phyloP scores from a whole-genome alignment of 352 stramenopile genomes.

The Blastocystis sp. region DNA sequence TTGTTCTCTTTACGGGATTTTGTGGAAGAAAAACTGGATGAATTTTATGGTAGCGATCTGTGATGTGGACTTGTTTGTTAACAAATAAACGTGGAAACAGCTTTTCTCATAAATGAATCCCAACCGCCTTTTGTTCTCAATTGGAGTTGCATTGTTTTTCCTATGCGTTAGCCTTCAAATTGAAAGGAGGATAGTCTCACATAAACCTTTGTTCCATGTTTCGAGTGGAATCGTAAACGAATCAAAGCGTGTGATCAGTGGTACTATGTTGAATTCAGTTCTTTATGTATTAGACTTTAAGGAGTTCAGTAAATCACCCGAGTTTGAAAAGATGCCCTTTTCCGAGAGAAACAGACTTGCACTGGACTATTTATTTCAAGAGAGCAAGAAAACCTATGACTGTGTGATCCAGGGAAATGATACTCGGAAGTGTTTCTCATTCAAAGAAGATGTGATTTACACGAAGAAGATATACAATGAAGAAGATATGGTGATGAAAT shows the following conservation, averaged over 20 bases:
- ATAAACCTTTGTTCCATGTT: not conserved
- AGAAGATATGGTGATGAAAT: slow-evolving; percentile 57
- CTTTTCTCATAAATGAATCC: not conserved
- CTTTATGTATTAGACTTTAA: not conserved
- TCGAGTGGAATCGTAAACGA: not conserved
- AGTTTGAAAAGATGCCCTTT: slow-evolving; percentile 23
- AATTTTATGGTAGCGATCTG: slow-evolving; percentile 33
- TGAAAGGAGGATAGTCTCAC: not conserved
- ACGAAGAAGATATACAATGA: slow-evolving; percentile 15
- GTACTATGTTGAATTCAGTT: not conserved
- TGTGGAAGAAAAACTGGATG: slow-evolving; percentile 27
- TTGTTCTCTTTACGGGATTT: not conserved
- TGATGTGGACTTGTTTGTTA: not conserved
- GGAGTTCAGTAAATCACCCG: not conserved
- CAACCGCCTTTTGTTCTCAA: not conserved
- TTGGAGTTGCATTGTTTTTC: not conserved
- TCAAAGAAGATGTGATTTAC: slow-evolving; percentile 51
- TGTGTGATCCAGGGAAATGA: slow-evolving; percentile 16
- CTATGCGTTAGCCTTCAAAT: not conserved
- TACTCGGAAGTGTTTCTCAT: slow-evolving; percentile 46
- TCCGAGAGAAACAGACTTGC: not conserved
- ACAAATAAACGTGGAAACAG: not conserved
- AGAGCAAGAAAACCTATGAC: slow-evolving; percentile 32
- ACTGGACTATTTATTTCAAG: not conserved
- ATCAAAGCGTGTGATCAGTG: not conserved